Evolutionary conservation across 768 basidiomycete species (phyloP).

Genomic region (Tylopilus cervinicoccineus): DNA sequence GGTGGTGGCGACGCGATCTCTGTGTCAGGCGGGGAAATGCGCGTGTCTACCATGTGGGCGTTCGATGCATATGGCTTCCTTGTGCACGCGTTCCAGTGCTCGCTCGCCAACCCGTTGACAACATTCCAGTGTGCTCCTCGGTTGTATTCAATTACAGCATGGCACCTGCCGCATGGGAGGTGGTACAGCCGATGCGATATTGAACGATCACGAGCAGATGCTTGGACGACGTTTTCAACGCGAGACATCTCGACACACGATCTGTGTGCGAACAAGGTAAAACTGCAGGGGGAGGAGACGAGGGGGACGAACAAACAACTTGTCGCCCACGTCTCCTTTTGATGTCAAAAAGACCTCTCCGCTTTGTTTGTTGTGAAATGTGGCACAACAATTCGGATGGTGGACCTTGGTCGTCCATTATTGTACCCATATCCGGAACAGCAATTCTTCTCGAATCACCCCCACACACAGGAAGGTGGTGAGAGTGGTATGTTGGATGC

Average conservation of each 20-base stretch:
- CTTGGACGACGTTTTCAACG: conserved; percentile 7
- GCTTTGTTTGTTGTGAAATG: conserved; percentile 33
- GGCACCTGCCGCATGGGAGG: conserved; percentile 28
- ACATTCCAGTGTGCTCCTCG: conserved; percentile 22
- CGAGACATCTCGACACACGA: conserved; percentile 17
- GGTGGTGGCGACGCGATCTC: conserved; percentile 9
- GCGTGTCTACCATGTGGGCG: conserved; percentile 9
- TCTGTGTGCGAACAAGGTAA: conserved; percentile 12
- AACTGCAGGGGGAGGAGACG: not conserved
- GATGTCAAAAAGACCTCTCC: conserved; percentile 16
- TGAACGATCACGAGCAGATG: conserved; percentile 8
- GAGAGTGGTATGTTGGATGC: conserved; percentile 20
- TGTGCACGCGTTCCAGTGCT: conserved; percentile 28
- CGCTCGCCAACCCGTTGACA: conserved; percentile 25
- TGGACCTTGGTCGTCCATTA: conserved; percentile 17
- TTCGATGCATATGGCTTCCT: conserved; percentile 15
- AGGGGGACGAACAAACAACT: conserved; percentile 3
- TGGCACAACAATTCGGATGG: conserved; percentile 13
- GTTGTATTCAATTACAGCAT: conserved; percentile 25
- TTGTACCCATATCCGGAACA: conserved; percentile 21
- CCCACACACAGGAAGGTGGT: conserved; percentile 19
- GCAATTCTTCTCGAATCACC: conserved; percentile 18
- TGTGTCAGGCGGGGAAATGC: conserved; percentile 11
- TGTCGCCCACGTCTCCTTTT: conserved; percentile 19
- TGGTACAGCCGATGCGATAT: conserved; percentile 8